Evolutionary conservation across 2,329 filamentous ascomycete genomes (phyloP).

Genomic region (Fusarium succisae): DNA sequence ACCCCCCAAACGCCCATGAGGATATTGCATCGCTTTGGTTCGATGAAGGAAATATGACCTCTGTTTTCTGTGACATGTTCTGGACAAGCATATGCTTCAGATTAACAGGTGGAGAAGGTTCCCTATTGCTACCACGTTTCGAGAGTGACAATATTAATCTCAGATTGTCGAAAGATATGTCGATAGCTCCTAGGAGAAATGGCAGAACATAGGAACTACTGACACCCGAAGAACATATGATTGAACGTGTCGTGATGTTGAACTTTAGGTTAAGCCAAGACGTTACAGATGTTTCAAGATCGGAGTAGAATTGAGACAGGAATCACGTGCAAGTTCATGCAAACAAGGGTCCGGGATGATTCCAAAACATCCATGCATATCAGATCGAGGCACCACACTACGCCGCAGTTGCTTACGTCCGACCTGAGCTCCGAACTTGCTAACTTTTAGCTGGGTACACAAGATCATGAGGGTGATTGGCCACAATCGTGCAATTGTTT

Average conservation of each 20-base stretch:
- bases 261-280: neutral
- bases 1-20: neutral
- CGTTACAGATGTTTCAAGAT: neutral
- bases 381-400: neutral
- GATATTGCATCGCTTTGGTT: neutral
- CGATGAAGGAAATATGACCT: neutral
- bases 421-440: neutral
- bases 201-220: neutral
- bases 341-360: neutral
- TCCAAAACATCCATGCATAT: neutral
- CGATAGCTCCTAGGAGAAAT: neutral
- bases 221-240: neutral
- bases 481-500: neutral
- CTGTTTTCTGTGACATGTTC: neutral
- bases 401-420: neutral
- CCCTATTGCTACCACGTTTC: neutral
- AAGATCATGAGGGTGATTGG: neutral
- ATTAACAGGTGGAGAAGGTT: neutral
- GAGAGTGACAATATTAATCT: neutral
- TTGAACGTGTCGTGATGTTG: neutral
- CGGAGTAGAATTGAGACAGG: neutral
- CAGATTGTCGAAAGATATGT: neutral
- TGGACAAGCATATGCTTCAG: neutral
- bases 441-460: neutral
- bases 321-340: neutral